Percentiles rank a stretch among this genome's conserved stretches.
These are phyloP conservation scores for Suhomyces panamericanus DNA, from an alignment of 1,139 yeast species.

Conservation along the genomic window DNA sequence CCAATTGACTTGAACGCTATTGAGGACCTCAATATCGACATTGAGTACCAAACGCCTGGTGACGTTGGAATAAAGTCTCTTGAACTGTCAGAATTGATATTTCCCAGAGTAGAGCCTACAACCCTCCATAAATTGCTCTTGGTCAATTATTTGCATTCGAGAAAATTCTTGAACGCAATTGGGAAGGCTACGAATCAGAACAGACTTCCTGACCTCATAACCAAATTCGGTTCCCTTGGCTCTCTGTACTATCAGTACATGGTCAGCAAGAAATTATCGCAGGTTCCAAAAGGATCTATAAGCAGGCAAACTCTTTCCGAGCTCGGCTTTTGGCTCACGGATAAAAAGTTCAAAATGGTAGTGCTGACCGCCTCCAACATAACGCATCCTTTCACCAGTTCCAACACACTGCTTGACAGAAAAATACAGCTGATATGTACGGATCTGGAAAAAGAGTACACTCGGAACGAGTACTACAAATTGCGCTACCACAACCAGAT, in stretches of 20 bases:
- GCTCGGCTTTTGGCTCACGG: constrained; percentile 15
- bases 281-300: neutral
- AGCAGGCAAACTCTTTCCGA: neutral
- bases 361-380: constrained; percentile 13
- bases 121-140: constrained; percentile 16
- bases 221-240: constrained; percentile 21
- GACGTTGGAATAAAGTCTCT: neutral
- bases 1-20: neutral
- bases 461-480: constrained; percentile 17
- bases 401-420: constrained; percentile 1
- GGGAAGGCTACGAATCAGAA: constrained; percentile 7
- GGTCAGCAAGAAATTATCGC: constrained; percentile 12
- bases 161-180: constrained; percentile 15
- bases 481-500: constrained; percentile 19
- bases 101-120: constrained; percentile 5
- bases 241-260: constrained; percentile 18
- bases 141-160: constrained; percentile 20
- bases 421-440: constrained; percentile 11
- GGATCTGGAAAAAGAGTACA: constrained; percentile 7
- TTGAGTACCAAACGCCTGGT: neutral
- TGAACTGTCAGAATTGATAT: neutral
- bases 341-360: constrained; percentile 21
- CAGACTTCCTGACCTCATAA: constrained; percentile 14
- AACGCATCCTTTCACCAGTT: constrained; percentile 1
- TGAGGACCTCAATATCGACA: constrained; percentile 1